These are phyloP conservation scores for Daldinia bambusicola DNA, from an alignment of 495 filamentous ascomycete genomes.

Conservation along the genomic window DNA sequence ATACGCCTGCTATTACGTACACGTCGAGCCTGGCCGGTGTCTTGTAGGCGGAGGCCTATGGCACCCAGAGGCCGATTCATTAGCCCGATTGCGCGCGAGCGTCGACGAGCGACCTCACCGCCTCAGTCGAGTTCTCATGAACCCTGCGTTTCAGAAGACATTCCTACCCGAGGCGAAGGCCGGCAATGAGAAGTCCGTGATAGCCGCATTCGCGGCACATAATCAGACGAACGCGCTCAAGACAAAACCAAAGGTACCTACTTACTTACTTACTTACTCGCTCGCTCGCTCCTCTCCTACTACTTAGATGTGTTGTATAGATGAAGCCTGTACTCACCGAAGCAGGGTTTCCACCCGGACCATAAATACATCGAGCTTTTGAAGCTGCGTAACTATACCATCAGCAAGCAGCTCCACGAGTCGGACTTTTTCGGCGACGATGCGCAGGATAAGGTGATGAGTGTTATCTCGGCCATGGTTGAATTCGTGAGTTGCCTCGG, in stretches of 20 bases:
- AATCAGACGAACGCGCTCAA: constrained; percentile 81
- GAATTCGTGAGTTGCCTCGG: constrained; percentile 66
- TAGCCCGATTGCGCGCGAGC: constrained; percentile 73
- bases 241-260: constrained; percentile 81
- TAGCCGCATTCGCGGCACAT: constrained; percentile 72
- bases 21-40: constrained; percentile 54
- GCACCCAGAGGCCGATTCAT: constrained; percentile 71
- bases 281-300: not conserved
- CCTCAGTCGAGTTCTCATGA: constrained; percentile 72
- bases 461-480: constrained; percentile 67
- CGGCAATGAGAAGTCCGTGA: constrained; percentile 60
- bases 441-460: constrained; percentile 64
- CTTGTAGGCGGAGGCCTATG: constrained; percentile 79
- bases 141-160: constrained; percentile 64
- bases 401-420: constrained; percentile 72
- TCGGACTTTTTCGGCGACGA: constrained; percentile 60
- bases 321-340: constrained; percentile 14
- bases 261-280: too few relatives aligned
- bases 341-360: constrained; percentile 75
- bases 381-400: constrained; percentile 78
- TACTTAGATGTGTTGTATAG: not conserved
- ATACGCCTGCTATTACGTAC: constrained; percentile 82
- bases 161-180: constrained; percentile 69
- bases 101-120: constrained; percentile 74
- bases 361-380: constrained; percentile 80